phyloP scores from a whole-genome alignment of 768 basidiomycete genomes.

The Mycena crocata region DNA sequence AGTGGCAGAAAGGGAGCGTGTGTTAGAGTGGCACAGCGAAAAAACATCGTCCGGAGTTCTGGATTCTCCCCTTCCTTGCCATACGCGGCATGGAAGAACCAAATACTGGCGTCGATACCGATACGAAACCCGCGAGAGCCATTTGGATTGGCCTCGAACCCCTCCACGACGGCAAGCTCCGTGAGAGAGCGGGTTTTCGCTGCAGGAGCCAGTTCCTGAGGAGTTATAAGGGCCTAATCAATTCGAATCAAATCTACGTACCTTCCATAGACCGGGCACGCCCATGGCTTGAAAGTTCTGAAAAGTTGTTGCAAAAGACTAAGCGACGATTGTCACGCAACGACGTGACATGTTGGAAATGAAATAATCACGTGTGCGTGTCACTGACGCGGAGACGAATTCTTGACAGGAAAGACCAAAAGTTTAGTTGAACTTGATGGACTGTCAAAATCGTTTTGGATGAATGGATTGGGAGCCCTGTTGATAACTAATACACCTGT shows the following conservation, averaged over 20 bases:
- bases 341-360: not conserved
- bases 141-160: conserved; percentile 74
- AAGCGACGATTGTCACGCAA: too few species aligned
- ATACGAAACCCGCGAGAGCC: conserved; percentile 80
- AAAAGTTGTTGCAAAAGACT: not conserved
- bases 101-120: conserved; percentile 89
- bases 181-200: conserved; percentile 80
- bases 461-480: too few species aligned
- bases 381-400: not conserved
- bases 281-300: conserved; percentile 21
- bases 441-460: too few species aligned
- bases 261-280: conserved; percentile 34
- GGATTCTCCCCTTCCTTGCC: conserved; percentile 89
- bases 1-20: conserved; percentile 85
- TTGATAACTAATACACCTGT: too few species aligned
- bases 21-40: conserved; percentile 84
- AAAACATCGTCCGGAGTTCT: conserved; percentile 85
- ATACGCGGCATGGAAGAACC: conserved; percentile 85
- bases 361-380: not conserved
- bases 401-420: too few species aligned
- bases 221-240: not conserved
- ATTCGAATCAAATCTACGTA: not conserved
- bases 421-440: too few species aligned
- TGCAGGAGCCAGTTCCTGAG: conserved; percentile 57
- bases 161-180: conserved; percentile 78